Evolutionary conservation across 1,284 basidiomycete species (phyloP), one percentile per base, ranked within the genome.

Genomic region (Cryptococcus sp.): DNA sequence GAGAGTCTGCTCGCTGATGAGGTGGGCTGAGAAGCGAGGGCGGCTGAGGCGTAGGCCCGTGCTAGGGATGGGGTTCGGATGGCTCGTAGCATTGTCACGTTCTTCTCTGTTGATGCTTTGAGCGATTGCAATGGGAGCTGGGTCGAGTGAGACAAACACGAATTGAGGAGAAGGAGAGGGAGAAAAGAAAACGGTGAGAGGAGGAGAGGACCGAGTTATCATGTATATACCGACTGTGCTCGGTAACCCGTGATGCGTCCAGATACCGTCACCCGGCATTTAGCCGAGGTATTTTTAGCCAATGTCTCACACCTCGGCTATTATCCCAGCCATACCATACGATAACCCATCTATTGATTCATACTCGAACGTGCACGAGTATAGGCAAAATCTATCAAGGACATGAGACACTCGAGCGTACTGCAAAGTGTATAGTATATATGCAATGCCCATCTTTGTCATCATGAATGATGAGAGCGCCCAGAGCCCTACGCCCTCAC

Each of bases 21-120:
- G 30, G 5, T 13, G 30, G 30, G 30, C 30, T 35, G 30, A 17
- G 60, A 27, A 52, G 59, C 57, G 25, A 66, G 49, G 30, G 68
- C 65, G 22, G 66, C 54, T 11, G 66, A 64, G 39, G 70, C 65
- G 55, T 66, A 69, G 58, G 64, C 58, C 38, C 69, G 42, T 17
- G 54, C 41, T 48, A 46, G 40, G 20, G 51, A 58, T 41, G 30
- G 48, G 17, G 42, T 19, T 50, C 10, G 57, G 38, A 40, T 35
- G 23, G 47, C 22, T 1, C 40, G 54, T 2, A 56, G 39, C 23
- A 48, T 56, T n/a, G 40, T 47, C 19, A 17, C 8, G 25, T 50
- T 56, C 54, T 50, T 50, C 5, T 53, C 30, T 19, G 50, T 50
- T n/a, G n/a, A 42, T 23, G n/a, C 23, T 19, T 17, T n/a, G n/a